Evolutionary conservation across 176 grass and related monocot species (phyloP).

Genomic region (maize (Zea mays)): DNA sequence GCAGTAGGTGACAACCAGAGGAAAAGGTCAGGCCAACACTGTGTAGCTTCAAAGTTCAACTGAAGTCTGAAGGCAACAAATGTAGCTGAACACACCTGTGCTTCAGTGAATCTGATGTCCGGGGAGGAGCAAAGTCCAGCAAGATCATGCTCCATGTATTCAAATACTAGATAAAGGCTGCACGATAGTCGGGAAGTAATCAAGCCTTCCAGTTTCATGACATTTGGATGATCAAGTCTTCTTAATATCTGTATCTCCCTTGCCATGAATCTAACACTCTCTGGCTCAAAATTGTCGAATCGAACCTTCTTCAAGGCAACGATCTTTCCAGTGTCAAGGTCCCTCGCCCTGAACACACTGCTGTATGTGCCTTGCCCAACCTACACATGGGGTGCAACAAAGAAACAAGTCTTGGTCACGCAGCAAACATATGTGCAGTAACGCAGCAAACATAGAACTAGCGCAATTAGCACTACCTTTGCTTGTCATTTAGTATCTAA

Average conservation of each 20-base stretch:
- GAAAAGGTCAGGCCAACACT: slow-evolving; percentile 8
- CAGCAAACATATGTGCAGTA: neutral
- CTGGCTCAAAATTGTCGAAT: slow-evolving; percentile 92
- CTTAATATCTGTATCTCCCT: slow-evolving; percentile 93
- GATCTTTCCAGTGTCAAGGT: slow-evolving; percentile 80
- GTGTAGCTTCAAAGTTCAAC: neutral
- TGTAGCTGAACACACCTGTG: slow-evolving; percentile 62
- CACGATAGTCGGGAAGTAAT: slow-evolving; percentile 84
- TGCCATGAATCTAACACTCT: slow-evolving; percentile 96
- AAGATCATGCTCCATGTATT: slow-evolving; percentile 99
- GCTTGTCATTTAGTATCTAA: too few relatives aligned
- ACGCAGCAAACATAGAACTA: neutral
- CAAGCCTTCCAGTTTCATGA: slow-evolving; percentile 95
- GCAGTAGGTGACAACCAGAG: slow-evolving; percentile 31
- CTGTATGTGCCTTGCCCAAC: slow-evolving; percentile 98
- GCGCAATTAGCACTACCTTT: neutral
- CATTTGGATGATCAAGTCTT: slow-evolving; percentile 89
- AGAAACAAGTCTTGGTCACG: slow-evolving; percentile 4
- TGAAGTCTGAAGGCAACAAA: neutral
- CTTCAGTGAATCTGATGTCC: slow-evolving; percentile 77
- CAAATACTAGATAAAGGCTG: slow-evolving; percentile 96
- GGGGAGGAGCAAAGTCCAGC: slow-evolving; percentile 86
- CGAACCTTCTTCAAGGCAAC: slow-evolving; percentile 98
- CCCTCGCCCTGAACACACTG: slow-evolving; percentile 86
- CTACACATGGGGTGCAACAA: slow-evolving; percentile 41